Conservation (phyloP, 495 filamentous ascomycete genomes). For the Hypoxylon rickii region DNA sequence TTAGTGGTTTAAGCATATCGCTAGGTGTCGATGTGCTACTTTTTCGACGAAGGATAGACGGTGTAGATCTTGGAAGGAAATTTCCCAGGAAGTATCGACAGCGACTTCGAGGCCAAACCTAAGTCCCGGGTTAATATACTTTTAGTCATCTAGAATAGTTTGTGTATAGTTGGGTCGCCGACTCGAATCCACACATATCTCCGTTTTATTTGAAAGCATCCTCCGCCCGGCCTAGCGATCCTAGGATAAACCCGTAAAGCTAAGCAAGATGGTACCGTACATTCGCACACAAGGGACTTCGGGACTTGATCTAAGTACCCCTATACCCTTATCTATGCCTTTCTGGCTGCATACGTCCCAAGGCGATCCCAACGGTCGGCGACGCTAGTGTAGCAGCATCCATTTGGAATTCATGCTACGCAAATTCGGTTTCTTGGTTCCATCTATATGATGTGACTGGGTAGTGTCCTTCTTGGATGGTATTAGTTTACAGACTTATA, state of each 20-base stretch:
- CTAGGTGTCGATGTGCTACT: neutral
- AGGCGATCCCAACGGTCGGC: conserved; percentile 24
- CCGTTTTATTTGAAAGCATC: conserved; percentile 1
- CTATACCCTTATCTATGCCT: conserved; percentile 16
- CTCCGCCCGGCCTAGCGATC: conserved; percentile 1
- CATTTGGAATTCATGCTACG: conserved; percentile 4
- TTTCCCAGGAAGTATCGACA: neutral
- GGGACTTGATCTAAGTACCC: too few relatives aligned
- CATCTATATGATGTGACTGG: conserved; percentile 7
- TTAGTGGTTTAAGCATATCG: conserved; percentile 25
- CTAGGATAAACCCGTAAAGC: conserved; percentile 21
- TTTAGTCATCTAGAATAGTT: conserved; percentile 6
- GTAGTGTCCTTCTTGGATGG: neutral
- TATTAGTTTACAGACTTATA: conserved; percentile 4
- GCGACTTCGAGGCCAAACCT: too few relatives aligned
- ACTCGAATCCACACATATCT: conserved; percentile 10
- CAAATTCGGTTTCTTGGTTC: conserved; percentile 9
- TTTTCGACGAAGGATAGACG: neutral
- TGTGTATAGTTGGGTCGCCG: conserved; percentile 19
- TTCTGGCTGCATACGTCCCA: conserved; percentile 8
- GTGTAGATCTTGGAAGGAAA: neutral
- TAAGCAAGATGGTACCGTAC: conserved; percentile 8
- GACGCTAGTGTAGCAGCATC: conserved; percentile 22
- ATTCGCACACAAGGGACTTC: conserved; percentile 7
- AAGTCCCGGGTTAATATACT: too few relatives aligned